phyloP scores from a whole-genome alignment of 768 basidiomycete species.

The Tephrocybe rancida region DNA sequence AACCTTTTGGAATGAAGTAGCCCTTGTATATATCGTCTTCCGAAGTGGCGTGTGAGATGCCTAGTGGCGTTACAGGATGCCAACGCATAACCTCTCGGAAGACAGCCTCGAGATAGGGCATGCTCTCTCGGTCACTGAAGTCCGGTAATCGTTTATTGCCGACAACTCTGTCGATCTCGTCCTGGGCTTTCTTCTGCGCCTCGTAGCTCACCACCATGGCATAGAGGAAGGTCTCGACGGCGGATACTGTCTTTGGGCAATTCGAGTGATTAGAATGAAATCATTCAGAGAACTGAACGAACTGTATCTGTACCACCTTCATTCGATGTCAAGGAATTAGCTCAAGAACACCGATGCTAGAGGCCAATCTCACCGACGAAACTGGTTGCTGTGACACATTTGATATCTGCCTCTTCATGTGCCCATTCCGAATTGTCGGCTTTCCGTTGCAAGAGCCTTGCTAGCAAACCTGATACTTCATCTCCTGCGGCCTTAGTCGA shows the following conservation, averaged over 20 bases:
- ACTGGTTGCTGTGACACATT: slow-evolving; percentile 15
- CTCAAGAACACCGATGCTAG: not conserved
- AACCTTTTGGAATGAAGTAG: slow-evolving; percentile 20
- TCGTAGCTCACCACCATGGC: slow-evolving; percentile 23
- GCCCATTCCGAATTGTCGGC: not conserved
- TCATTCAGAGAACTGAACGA: too few species aligned
- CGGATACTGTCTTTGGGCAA: slow-evolving; percentile 6
- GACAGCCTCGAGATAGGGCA: slow-evolving; percentile 43
- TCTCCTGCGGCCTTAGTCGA: slow-evolving; percentile 11
- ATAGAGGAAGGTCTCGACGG: slow-evolving; percentile 20
- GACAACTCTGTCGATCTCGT: slow-evolving; percentile 41
- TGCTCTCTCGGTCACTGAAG: slow-evolving; percentile 33
- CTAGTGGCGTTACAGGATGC: slow-evolving; percentile 33
- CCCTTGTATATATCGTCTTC: slow-evolving; percentile 20
- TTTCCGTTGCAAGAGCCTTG: slow-evolving; percentile 10
- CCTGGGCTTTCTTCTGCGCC: slow-evolving; percentile 28
- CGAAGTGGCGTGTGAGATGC: slow-evolving; percentile 16
- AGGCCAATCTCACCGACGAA: too few species aligned
- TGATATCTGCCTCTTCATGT: slow-evolving; percentile 12
- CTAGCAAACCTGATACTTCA: slow-evolving; percentile 8
- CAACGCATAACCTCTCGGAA: slow-evolving; percentile 41
- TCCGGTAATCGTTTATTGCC: slow-evolving; percentile 39
- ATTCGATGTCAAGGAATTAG: not conserved
- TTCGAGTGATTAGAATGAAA: not conserved
- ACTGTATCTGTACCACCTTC: slow-evolving; percentile 18